phyloP scores from a whole-genome alignment of 2,329 filamentous ascomycete genomes.

The Chrysosporium keratinophilum region DNA sequence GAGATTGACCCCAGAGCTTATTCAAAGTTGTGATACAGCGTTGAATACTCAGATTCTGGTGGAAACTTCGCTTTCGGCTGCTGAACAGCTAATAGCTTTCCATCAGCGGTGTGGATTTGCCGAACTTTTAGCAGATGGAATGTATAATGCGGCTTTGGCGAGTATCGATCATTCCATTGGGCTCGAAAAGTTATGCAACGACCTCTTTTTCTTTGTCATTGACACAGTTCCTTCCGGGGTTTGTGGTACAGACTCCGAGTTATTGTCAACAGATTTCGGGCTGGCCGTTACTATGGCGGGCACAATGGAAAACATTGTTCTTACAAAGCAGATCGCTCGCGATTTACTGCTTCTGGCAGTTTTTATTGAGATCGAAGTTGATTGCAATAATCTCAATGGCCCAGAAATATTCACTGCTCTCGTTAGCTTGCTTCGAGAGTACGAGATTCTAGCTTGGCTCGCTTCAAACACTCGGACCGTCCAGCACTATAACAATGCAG shows the following conservation, averaged over 20 bases:
- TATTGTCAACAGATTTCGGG: slow-evolving; percentile 59
- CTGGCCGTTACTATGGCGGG: slow-evolving; percentile 63
- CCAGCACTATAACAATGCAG: not conserved
- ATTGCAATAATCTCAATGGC: slow-evolving; percentile 60
- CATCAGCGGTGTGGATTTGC: slow-evolving; percentile 70
- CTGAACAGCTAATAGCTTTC: slow-evolving; percentile 65
- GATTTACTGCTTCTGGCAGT: slow-evolving; percentile 73
- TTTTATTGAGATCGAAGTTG: slow-evolving; percentile 75
- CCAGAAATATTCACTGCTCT: slow-evolving; percentile 51
- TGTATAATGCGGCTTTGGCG: slow-evolving; percentile 59
- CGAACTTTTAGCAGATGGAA: slow-evolving; percentile 70
- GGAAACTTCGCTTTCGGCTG: slow-evolving; percentile 57
- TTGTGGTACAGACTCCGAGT: slow-evolving; percentile 33
- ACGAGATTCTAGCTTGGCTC: slow-evolving; percentile 59
- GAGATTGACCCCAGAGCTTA: slow-evolving; percentile 57
- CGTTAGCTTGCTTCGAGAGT: slow-evolving; percentile 58
- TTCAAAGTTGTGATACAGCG: slow-evolving; percentile 56
- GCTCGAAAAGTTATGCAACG: slow-evolving; percentile 39
- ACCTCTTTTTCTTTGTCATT: slow-evolving; percentile 44
- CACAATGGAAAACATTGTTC: slow-evolving; percentile 64
- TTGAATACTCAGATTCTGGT: slow-evolving; percentile 65
- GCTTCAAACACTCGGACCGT: slow-evolving; percentile 36
- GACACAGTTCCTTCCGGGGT: slow-evolving; percentile 39
- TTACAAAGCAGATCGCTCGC: slow-evolving; percentile 64
- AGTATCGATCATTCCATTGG: slow-evolving; percentile 56